phyloP scores from a whole-genome alignment of 192 early-diverging fungal genomes.

The Coemansia reversa region DNA sequence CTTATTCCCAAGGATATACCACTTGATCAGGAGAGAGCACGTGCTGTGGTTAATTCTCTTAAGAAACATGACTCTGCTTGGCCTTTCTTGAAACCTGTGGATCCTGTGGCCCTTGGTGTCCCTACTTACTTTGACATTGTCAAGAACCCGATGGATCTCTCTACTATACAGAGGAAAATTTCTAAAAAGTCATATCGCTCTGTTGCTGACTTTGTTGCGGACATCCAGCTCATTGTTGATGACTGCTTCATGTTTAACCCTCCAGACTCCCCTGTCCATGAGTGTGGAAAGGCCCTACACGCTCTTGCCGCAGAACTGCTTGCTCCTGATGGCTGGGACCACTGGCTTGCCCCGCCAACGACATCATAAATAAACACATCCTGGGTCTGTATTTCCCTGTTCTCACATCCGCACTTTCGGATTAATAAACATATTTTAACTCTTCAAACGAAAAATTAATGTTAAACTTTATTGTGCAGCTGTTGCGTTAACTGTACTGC shows the following conservation, averaged over 20 bases:
- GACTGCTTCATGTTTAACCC: slow-evolving; percentile 72
- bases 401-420: no score
- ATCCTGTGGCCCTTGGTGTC: slow-evolving; percentile 59
- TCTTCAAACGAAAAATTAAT: neutral
- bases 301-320: slow-evolving; percentile 21
- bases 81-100: slow-evolving; percentile 64
- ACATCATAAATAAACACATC: neutral
- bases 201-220: slow-evolving; percentile 58
- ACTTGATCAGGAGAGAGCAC: slow-evolving; percentile 18
- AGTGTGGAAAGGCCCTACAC: slow-evolving; percentile 57
- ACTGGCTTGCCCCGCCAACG: slow-evolving; percentile 23
- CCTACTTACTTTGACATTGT: slow-evolving; percentile 68
- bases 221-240: slow-evolving; percentile 64
- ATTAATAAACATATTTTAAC: no score
- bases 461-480: neutral
- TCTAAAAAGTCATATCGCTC: slow-evolving; percentile 54
- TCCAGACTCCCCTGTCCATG: slow-evolving; percentile 54
- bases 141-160: slow-evolving; percentile 73
- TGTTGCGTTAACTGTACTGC: no score
- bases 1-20: slow-evolving; percentile 5
- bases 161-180: slow-evolving; percentile 62
- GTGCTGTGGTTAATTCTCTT: slow-evolving; percentile 21
- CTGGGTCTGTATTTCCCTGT: no score
- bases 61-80: slow-evolving; percentile 32
- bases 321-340: slow-evolving; percentile 29